Conservation (phyloP, 169 alveolate genomes). For the Plasmodium malariae region DNA sequence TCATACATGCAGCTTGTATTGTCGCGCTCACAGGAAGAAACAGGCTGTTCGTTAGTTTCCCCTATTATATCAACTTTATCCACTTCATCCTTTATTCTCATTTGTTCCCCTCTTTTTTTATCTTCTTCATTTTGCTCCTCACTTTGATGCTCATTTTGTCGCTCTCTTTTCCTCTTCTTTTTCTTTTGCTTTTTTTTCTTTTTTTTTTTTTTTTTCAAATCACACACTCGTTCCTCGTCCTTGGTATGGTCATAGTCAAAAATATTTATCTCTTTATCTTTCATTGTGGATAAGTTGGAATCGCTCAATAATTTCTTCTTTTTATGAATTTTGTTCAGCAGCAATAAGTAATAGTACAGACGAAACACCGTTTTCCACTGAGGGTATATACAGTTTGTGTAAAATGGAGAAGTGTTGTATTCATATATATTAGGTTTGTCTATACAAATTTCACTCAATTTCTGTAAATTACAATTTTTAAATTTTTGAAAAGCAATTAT, state of each 20-base stretch:
- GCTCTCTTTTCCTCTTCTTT: background rate
- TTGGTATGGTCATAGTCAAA: background rate
- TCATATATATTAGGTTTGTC: constrained; percentile 70
- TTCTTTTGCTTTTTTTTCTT: constrained; percentile 1
- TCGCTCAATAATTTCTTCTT: constrained; percentile 21
- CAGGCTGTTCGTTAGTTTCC: background rate
- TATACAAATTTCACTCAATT: constrained; percentile 70
- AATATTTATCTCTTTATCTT: constrained; percentile 24
- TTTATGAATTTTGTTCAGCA: constrained; percentile 47
- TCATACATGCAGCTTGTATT: too few relatives aligned
- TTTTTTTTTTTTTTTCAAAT: constrained; percentile 6
- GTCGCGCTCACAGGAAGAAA: background rate
- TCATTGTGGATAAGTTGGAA: background rate
- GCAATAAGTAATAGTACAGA: constrained; percentile 27
- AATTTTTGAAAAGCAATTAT: constrained; percentile 72
- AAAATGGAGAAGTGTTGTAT: constrained; percentile 59
- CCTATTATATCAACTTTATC: too few relatives aligned
- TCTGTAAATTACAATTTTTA: constrained; percentile 44
- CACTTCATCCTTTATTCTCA: constrained; percentile 7
- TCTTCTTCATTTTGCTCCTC: constrained; percentile 1
- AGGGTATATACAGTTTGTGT: constrained; percentile 52
- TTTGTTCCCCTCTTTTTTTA: constrained; percentile 6
- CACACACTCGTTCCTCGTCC: background rate
- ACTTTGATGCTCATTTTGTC: background rate
- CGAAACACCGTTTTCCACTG: constrained; percentile 69